Percentiles rank a stretch among this genome's conserved stretches.
Evolutionary conservation across 805 yeast species (phyloP).

Genomic region (Suhomyces emberorum): DNA sequence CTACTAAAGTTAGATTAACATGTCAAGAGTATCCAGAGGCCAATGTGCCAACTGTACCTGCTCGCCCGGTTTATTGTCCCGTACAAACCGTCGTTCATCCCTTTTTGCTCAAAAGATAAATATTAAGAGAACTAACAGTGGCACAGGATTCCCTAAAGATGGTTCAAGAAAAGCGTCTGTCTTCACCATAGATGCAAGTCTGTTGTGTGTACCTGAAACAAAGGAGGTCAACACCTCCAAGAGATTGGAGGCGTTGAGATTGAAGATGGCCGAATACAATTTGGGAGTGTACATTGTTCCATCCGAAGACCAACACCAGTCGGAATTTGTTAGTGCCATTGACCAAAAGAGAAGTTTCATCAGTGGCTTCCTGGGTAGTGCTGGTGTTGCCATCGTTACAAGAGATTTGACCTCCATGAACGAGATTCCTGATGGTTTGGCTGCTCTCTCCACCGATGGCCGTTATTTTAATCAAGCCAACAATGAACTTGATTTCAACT

Average conservation of each 20-base stretch:
- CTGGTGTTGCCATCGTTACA: constrained; percentile 58
- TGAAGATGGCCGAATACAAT: constrained; percentile 40
- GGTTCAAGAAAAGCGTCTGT: constrained; percentile 40
- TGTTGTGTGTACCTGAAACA: constrained; percentile 40
- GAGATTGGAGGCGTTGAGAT: constrained; percentile 23
- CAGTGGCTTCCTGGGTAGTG: constrained; percentile 59
- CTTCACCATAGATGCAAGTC: constrained; percentile 39
- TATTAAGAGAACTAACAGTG: constrained; percentile 22
- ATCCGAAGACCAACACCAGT: constrained; percentile 62
- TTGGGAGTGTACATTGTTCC: constrained; percentile 58
- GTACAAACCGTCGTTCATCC: constrained; percentile 61
- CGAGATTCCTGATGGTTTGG: constrained; percentile 50
- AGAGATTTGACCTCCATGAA: constrained; percentile 52
- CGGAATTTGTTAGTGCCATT: constrained; percentile 52
- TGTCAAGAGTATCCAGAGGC: constrained; percentile 35
- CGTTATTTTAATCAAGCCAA: constrained; percentile 58
- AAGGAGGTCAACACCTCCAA: constrained; percentile 52
- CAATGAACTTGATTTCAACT: constrained; percentile 57
- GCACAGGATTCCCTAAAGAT: constrained; percentile 21
- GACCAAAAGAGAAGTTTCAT: constrained; percentile 58
- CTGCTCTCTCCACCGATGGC: constrained; percentile 59
- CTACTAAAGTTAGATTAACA: too few species aligned
- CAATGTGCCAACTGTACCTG: constrained; percentile 76
- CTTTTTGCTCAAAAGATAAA: constrained; percentile 37
- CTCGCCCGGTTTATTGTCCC: constrained; percentile 74